Conservation (phyloP, 148 eudicot species). For the Silene conica region DNA sequence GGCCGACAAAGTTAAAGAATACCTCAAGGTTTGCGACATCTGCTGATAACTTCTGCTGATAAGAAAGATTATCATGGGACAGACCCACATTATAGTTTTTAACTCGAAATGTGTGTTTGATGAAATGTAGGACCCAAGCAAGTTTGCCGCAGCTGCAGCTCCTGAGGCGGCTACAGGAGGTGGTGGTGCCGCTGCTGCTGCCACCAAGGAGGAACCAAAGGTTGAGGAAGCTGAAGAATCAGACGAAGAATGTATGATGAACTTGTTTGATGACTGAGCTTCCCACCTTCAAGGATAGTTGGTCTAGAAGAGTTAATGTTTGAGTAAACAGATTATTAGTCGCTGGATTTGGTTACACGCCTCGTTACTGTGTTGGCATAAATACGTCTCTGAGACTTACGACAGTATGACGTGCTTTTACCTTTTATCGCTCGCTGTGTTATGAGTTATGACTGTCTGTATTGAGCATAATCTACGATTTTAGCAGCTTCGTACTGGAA, state of each 20-base stretch:
- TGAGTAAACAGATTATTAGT: no score
- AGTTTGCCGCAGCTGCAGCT: conserved; percentile 42
- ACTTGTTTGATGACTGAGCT: conserved; percentile 40
- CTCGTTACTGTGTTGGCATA: conserved; percentile 1
- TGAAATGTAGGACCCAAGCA: conserved; percentile 41
- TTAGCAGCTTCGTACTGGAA: background rate
- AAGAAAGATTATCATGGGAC: no score
- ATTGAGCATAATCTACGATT: background rate
- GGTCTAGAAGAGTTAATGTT: background rate
- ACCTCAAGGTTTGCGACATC: conserved; percentile 45
- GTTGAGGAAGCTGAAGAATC: conserved; percentile 43
- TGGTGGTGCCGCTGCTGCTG: conserved; percentile 23
- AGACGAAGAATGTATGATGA: conserved; percentile 31
- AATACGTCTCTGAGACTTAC: background rate
- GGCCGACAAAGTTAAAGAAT: conserved; percentile 53
- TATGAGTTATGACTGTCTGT: conserved; percentile 8
- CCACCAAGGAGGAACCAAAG: conserved; percentile 32
- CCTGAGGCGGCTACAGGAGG: conserved; percentile 21
- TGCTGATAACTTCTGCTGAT: no score
- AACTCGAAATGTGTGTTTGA: background rate
- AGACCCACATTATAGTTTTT: no score
- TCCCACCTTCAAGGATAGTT: background rate
- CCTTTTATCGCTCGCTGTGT: background rate
- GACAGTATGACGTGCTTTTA: background rate
- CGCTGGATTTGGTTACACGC: background rate